Evolutionary conservation across 2,329 filamentous ascomycete species (phyloP).

Genomic region (Verticillium alfalfae): DNA sequence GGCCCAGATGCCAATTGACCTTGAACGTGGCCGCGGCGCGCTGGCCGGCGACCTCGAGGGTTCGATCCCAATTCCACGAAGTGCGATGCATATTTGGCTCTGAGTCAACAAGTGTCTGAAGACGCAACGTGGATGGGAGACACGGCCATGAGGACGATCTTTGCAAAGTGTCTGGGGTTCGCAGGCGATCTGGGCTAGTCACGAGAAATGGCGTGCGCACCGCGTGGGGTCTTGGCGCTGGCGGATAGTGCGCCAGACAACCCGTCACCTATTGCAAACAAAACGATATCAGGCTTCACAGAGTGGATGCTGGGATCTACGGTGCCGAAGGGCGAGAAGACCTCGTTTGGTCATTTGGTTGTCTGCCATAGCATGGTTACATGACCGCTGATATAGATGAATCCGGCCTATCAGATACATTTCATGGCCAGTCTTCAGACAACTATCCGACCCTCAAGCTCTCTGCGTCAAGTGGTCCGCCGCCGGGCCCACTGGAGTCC

Average conservation of each 20-base stretch:
- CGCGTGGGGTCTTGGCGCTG: not conserved
- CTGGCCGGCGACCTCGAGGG: not conserved
- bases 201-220: not conserved
- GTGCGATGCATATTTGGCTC: not conserved
- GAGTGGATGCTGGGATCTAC: too few species aligned
- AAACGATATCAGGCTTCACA: too few species aligned
- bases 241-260: not conserved
- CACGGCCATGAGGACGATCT: not conserved
- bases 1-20: constrained; percentile 53
- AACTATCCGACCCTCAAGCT: constrained; percentile 36
- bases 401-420: not conserved
- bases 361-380: too few species aligned
- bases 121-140: too few species aligned
- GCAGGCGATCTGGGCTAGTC: not conserved
- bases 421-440: constrained; percentile 13
- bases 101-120: not conserved
- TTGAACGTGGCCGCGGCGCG: not conserved
- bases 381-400: too few species aligned
- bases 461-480: constrained; percentile 62
- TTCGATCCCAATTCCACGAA: not conserved
- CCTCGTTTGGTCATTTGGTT: too few species aligned
- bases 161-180: not conserved
- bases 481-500: constrained; percentile 60
- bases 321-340: too few species aligned
- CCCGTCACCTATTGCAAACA: not conserved